Percentiles rank a stretch among this genome's conserved stretches.
Evolutionary conservation across 352 stramenopile genomes (phyloP).

Genomic region (Phytophthora fragariaefolia): DNA sequence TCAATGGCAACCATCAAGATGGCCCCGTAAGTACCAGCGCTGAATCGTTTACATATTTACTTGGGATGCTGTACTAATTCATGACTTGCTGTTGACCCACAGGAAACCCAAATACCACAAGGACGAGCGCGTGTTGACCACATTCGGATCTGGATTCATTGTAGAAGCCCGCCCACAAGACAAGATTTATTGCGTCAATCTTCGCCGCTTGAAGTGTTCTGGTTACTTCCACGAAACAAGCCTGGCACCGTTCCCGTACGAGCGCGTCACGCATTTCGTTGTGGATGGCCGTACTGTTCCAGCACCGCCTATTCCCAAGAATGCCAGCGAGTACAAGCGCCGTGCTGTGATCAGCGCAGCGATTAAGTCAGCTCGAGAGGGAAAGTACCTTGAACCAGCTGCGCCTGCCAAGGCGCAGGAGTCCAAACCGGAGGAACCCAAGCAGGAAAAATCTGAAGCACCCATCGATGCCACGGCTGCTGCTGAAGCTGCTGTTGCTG

Average conservation of each 20-base stretch:
- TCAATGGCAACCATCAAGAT: slow-evolving; percentile 79
- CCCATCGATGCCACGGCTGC: slow-evolving; percentile 32
- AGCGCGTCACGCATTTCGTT: slow-evolving; percentile 87
- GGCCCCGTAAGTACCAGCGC: slow-evolving; percentile 48
- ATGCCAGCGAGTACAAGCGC: slow-evolving; percentile 71
- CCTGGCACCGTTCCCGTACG: slow-evolving; percentile 78
- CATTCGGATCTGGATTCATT: slow-evolving; percentile 83
- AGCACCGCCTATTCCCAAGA: slow-evolving; percentile 69
- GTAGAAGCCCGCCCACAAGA: slow-evolving; percentile 60
- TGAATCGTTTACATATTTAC: background rate
- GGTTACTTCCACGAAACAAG: slow-evolving; percentile 80
- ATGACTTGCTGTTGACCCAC: slow-evolving; percentile 9
- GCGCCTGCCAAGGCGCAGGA: slow-evolving; percentile 22
- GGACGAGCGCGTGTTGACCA: slow-evolving; percentile 78
- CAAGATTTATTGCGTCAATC: slow-evolving; percentile 80
- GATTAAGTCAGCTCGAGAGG: slow-evolving; percentile 62
- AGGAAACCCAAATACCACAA: slow-evolving; percentile 77
- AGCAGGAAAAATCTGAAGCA: slow-evolving; percentile 16
- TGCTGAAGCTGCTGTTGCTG: slow-evolving; percentile 28
- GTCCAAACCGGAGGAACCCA: slow-evolving; percentile 22
- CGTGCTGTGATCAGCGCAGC: slow-evolving; percentile 72
- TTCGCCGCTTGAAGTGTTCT: slow-evolving; percentile 74
- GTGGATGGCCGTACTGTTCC: slow-evolving; percentile 76
- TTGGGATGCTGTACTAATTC: slow-evolving; percentile 3
- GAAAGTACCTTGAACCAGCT: slow-evolving; percentile 35